These are phyloP conservation scores for Mortierella sp. DNA, from an alignment of 371 early-diverging fungal genomes.

Conservation along the genomic window DNA sequence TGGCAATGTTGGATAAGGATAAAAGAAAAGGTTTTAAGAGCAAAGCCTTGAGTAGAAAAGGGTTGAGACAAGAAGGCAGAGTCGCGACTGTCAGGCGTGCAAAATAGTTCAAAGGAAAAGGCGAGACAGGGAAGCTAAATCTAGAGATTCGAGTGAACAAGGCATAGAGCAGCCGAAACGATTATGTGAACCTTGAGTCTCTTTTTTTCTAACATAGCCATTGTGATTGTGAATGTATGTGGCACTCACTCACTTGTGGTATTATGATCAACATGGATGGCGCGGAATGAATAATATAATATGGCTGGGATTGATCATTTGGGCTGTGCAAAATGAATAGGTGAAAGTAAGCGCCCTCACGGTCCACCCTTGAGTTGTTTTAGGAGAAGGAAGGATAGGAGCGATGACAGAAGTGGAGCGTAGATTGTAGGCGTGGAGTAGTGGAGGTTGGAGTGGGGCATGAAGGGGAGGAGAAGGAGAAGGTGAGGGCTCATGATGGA, in stretches of 20 bases:
- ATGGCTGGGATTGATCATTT: background rate
- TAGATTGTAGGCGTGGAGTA: background rate
- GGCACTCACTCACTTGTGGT: no score
- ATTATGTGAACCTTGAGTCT: background rate
- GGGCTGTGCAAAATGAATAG: slow-evolving; percentile 24
- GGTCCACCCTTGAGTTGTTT: background rate
- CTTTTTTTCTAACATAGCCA: background rate
- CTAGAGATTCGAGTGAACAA: no score
- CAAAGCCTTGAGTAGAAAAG: no score
- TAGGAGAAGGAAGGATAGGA: background rate
- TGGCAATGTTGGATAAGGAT: no score
- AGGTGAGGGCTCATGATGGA: no score
- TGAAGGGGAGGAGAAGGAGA: background rate
- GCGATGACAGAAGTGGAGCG: background rate
- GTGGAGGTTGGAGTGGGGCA: background rate
- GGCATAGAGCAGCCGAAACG: background rate
- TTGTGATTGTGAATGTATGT: background rate
- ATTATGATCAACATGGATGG: background rate
- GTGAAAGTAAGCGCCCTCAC: background rate
- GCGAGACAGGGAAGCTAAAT: background rate
- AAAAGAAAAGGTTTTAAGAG: no score
- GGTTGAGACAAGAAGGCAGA: no score
- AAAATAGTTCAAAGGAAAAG: background rate
- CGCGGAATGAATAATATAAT: background rate
- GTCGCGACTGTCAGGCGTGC: no score